These are phyloP conservation scores for Ulota crispa DNA, from an alignment of 225 moss, liverwort and hornwort species.

Conservation along the genomic window DNA sequence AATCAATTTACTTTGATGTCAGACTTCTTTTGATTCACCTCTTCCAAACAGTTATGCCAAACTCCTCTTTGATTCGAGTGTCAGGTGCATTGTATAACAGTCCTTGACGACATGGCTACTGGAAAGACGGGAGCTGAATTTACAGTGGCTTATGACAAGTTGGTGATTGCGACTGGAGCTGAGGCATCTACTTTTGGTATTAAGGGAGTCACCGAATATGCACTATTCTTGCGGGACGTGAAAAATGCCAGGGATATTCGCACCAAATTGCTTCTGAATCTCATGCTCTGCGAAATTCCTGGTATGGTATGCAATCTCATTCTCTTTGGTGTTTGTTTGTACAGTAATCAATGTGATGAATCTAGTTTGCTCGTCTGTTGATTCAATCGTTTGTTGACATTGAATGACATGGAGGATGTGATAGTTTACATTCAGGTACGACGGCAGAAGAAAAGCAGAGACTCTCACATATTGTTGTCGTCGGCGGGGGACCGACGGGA, in stretches of 20 bases:
- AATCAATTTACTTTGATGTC: neutral
- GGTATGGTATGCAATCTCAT: slow-evolving; percentile 42
- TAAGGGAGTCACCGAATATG: slow-evolving; percentile 63
- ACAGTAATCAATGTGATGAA: neutral
- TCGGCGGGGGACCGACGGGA: slow-evolving; percentile 86
- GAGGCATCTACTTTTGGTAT: slow-evolving; percentile 75
- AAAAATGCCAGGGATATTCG: slow-evolving; percentile 73
- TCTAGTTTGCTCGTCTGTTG: neutral
- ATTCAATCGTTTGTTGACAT: neutral
- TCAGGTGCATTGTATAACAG: slow-evolving; percentile 61
- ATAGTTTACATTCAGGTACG: slow-evolving; percentile 38
- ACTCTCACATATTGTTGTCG: slow-evolving; percentile 70
- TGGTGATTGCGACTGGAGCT: slow-evolving; percentile 79
- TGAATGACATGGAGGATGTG: slow-evolving; percentile 40
- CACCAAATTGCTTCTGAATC: slow-evolving; percentile 75
- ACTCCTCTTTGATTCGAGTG: slow-evolving; percentile 27
- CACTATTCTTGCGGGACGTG: slow-evolving; percentile 72
- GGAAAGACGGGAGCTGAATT: slow-evolving; percentile 47
- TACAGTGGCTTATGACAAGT: slow-evolving; percentile 70
- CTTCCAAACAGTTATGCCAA: slow-evolving; percentile 20
- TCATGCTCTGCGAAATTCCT: slow-evolving; percentile 74
- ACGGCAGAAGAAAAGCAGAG: slow-evolving; percentile 67
- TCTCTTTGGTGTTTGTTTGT: neutral
- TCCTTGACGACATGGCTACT: slow-evolving; percentile 40
- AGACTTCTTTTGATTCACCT: neutral